Base-by-base conservation (phyloP, 164 flowering plant genomes). In the Cinnamomum chago region DNA sequence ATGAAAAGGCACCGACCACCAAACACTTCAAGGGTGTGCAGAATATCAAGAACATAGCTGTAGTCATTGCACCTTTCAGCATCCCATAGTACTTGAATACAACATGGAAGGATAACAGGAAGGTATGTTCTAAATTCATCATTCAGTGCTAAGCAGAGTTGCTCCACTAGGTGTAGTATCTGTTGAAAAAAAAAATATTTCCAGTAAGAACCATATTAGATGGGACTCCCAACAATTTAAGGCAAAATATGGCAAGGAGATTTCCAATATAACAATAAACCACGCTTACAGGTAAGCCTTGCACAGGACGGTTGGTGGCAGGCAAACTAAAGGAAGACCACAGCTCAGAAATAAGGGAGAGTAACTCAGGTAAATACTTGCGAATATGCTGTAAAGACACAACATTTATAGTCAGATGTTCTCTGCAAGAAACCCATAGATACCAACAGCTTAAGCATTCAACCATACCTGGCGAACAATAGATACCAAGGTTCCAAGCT, bases 51-150 rank as follows among this genome's bases (percentile, higher is more conserved):
- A 73, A 90, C 98, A 82, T 90, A 90, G 75, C 90, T 91, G 85
- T 90, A 94, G 75, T 96, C 98, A 84, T 90, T 96, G 79, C 88
- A 91, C 73, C 94, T 81, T 79, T 96, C 99, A 25, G 99, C 97
- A 85, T 96, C 99, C 87, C 91, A 88, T 52, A 96, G 86, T 68
- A 94, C 97, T 90, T 91, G 99, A 80, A 96, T 94, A 79, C 97
- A 96, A 62, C 86, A 87, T 40, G 98, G 98, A 81, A 96, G 95
- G 75, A 96, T 94, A 76, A 9, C 83, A 72, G 92, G 95, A 79
- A 96, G 93, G 86, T 90, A 84, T 30, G 76, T 85, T 79, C 98
- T 86, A 77, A 96, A 96, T 80, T 94, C 98, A 82, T 96, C 99
- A 83, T 94, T 94, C 65, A 96, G 89, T 25, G 98, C 99, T 84